Evolutionary conservation across 225 moss, liverwort and hornwort species (phyloP).

Genomic region (Antitrichia curtipendula): DNA sequence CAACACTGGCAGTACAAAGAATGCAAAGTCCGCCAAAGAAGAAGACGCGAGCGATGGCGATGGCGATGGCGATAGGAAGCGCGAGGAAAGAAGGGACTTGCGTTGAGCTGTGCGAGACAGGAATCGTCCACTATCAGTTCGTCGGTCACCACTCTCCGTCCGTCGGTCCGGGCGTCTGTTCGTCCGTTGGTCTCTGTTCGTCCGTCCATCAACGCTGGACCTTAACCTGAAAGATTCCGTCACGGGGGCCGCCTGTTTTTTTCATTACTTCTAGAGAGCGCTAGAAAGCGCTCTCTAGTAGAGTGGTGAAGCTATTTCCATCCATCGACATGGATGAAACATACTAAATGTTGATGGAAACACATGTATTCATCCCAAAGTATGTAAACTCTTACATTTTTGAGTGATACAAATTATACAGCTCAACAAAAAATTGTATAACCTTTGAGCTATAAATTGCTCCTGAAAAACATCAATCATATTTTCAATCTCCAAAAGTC

Average conservation of each 20-base stretch:
- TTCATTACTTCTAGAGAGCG: background rate
- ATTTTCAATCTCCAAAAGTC: fast-evolving
- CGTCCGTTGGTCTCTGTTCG: no score
- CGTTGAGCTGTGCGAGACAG: background rate
- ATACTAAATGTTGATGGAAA: background rate
- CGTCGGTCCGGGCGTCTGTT: no score
- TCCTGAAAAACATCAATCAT: fast-evolving
- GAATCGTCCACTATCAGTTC: background rate
- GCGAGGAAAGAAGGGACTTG: background rate
- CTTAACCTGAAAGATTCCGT: background rate
- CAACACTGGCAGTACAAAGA: background rate
- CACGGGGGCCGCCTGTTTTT: background rate
- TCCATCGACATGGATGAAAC: background rate
- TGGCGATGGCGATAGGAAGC: background rate
- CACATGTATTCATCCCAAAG: no score
- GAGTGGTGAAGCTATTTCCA: background rate
- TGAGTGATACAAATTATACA: background rate
- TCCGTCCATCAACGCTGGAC: background rate
- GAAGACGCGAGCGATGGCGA: background rate
- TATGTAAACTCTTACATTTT: background rate
- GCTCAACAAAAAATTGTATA: background rate
- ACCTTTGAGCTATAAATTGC: fast-evolving
- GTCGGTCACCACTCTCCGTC: background rate
- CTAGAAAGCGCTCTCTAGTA: background rate
- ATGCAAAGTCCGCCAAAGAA: background rate